phyloP scores from a whole-genome alignment of 768 basidiomycete genomes.

The Naganishia antarctica region DNA sequence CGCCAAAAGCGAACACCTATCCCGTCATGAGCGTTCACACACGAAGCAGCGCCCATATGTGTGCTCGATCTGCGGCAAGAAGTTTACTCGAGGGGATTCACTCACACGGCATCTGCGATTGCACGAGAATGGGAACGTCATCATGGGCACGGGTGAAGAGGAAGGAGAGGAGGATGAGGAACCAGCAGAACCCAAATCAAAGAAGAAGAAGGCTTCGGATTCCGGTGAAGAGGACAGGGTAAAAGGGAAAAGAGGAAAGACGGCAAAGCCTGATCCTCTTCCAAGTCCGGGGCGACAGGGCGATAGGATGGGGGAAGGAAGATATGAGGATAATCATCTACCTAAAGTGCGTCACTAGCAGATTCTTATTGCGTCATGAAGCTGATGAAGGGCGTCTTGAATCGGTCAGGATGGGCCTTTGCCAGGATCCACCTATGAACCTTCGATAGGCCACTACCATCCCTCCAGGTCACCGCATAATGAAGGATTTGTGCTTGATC shows the following conservation, averaged over 20 bases:
- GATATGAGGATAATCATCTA: neutral
- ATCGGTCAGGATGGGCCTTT: no score
- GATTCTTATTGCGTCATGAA: no score
- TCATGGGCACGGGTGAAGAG: conserved; percentile 1
- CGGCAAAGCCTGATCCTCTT: no score
- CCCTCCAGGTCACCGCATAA: no score
- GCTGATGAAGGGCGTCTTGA: no score
- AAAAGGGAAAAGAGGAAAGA: neutral
- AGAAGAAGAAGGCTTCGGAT: neutral
- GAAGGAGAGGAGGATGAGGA: conserved; percentile 1
- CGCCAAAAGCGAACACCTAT: conserved; percentile 66
- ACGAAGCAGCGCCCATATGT: conserved; percentile 80
- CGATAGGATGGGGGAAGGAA: no score
- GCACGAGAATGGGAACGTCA: conserved; percentile 55
- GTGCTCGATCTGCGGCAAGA: conserved; percentile 69
- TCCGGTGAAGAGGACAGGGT: neutral
- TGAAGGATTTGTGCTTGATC: no score
- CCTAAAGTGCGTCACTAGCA: no score
- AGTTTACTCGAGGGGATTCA: conserved; percentile 84
- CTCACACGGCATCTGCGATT: conserved; percentile 80
- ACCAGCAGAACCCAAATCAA: neutral
- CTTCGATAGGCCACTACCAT: no score
- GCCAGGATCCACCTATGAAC: no score
- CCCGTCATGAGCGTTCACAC: conserved; percentile 79
- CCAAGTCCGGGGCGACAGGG: no score